phyloP scores from a whole-genome alignment of 345 rosid species.

The Eucalyptus marginata region DNA sequence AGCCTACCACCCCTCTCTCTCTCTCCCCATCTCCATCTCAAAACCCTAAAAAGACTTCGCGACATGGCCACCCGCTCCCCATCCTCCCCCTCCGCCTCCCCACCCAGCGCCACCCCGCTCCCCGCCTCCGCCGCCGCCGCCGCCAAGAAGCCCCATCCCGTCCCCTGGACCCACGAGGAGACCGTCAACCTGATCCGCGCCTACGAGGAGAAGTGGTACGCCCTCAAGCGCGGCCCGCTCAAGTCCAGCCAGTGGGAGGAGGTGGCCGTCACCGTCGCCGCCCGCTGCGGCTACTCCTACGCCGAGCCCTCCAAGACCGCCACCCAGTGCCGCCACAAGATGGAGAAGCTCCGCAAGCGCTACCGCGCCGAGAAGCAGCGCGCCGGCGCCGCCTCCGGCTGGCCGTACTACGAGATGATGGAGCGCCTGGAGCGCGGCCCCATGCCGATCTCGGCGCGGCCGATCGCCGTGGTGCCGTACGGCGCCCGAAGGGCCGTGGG shows the following conservation, averaged over 20 bases:
- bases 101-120: background rate
- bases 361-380: conserved; percentile 47
- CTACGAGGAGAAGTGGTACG: conserved; percentile 61
- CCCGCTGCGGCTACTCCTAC: conserved; percentile 48
- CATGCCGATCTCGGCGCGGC: conserved; percentile 42
- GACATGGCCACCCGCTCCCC: background rate
- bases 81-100: background rate
- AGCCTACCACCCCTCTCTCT: background rate
- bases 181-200: conserved; percentile 51
- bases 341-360: conserved; percentile 75
- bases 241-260: conserved; percentile 72
- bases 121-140: background rate
- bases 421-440: conserved; percentile 62
- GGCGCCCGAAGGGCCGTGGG: background rate
- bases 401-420: conserved; percentile 66
- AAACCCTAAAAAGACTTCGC: background rate
- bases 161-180: conserved; percentile 67
- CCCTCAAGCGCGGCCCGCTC: conserved; percentile 52
- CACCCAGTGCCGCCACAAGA: conserved; percentile 75
- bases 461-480: conserved; percentile 18
- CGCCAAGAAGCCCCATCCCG: conserved; percentile 44
- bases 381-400: conserved; percentile 9
- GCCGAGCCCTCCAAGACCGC: conserved; percentile 27
- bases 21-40: background rate
- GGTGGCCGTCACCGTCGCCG: conserved; percentile 46